Percentiles rank a stretch among this genome's conserved stretches.
Conservation (phyloP, 345 rosid genomes). For the Ceriops decandra region DNA sequence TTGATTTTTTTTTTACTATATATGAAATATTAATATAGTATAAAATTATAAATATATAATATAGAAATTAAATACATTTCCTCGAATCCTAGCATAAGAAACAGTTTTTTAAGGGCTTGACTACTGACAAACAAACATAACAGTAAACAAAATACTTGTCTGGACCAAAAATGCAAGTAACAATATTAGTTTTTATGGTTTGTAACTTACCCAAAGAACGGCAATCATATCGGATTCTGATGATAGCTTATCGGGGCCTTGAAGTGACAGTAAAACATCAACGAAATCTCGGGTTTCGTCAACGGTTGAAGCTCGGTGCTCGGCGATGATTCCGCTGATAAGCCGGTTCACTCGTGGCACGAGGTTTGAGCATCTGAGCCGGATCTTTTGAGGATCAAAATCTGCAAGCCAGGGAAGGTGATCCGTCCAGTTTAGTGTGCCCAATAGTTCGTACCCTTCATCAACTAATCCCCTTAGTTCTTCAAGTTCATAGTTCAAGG, state of each 20-base stretch:
- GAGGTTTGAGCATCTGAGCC: slow-evolving; percentile 58
- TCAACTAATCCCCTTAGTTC: slow-evolving; percentile 52
- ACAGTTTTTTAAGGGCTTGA: neutral
- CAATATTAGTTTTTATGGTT: neutral
- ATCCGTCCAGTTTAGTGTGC: slow-evolving; percentile 66
- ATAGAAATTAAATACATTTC: too few species aligned
- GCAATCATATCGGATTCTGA: slow-evolving; percentile 66
- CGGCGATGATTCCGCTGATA: slow-evolving; percentile 44
- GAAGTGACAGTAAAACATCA: slow-evolving; percentile 60
- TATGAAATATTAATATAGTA: neutral
- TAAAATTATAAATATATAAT: too few species aligned
- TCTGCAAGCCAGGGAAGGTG: slow-evolving; percentile 62
- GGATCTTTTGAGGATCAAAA: slow-evolving; percentile 62
- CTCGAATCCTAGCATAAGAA: too few species aligned
- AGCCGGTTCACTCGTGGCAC: slow-evolving; percentile 66
- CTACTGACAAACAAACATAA: neutral
- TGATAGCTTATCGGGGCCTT: slow-evolving; percentile 50
- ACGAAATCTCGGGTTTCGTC: slow-evolving; percentile 53
- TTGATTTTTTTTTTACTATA: neutral
- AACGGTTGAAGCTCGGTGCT: slow-evolving; percentile 38
- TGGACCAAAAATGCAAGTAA: neutral
- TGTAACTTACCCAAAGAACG: slow-evolving; percentile 62
- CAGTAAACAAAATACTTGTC: neutral
- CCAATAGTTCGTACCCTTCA: slow-evolving; percentile 64
- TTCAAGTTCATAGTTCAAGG: slow-evolving; percentile 30